A percentile compares a stretch with the other conserved stretches of the same genome.
These are phyloP conservation scores for Plicaturopsis crispa DNA, from an alignment of 768 basidiomycete species.

Conservation along the genomic window DNA sequence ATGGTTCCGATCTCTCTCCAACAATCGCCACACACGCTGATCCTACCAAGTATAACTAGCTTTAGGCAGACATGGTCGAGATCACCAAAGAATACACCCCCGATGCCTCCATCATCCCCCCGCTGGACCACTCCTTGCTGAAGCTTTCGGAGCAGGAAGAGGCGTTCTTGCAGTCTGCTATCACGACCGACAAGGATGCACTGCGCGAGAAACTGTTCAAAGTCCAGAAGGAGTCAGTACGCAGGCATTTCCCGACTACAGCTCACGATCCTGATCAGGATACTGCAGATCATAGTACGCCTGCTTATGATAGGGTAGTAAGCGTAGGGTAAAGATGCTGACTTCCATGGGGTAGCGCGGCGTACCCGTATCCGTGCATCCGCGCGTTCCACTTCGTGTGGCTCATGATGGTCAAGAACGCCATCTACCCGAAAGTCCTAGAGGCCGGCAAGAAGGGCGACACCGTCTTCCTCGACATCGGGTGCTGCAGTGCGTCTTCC, in stretches of 20 bases:
- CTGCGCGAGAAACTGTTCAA: constrained; percentile 15
- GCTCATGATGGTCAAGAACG: constrained; percentile 18
- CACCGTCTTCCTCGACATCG: constrained; percentile 21
- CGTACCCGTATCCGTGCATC: constrained; percentile 25
- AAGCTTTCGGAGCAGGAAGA: too few species aligned
- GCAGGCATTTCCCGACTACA: too few species aligned
- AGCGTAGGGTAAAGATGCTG: too few species aligned
- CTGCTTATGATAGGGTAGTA: too few species aligned
- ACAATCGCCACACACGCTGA: too few species aligned
- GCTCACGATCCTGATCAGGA: too few species aligned
- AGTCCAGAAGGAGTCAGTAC: constrained; percentile 12
- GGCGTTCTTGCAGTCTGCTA: constrained; percentile 14
- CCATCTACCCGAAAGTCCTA: constrained; percentile 18
- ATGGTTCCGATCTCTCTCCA: too few species aligned
- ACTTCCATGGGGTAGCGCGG: too few species aligned
- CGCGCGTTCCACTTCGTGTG: constrained; percentile 21
- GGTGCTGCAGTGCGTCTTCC: constrained; percentile 22
- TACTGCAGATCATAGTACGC: constrained; percentile 22
- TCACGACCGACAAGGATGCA: constrained; percentile 15
- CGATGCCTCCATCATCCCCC: constrained; percentile 6
- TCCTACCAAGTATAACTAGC: too few species aligned
- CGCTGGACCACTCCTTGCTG: constrained; percentile 15
- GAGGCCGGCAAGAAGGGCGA: constrained; percentile 13
- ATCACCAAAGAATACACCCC: constrained; percentile 4
- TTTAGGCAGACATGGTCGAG: not conserved